These are phyloP conservation scores for Bimuria novae-zelandiae DNA, from an alignment of 2,329 filamentous ascomycete genomes.

Conservation along the genomic window DNA sequence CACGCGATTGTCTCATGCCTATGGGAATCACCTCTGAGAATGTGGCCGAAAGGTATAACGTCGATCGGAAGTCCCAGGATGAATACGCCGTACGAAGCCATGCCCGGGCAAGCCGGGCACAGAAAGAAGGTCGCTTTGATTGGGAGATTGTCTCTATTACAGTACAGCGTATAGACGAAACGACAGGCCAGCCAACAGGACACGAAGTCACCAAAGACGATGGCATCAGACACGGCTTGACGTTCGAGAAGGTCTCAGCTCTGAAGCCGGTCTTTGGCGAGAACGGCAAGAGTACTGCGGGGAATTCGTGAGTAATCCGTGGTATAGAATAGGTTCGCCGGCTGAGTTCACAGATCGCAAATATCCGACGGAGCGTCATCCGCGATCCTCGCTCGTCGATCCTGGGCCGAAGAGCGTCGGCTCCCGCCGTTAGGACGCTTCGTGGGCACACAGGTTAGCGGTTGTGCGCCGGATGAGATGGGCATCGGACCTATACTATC, in stretches of 20 bases:
- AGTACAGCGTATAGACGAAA: slow-evolving; percentile 77
- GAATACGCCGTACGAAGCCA: slow-evolving; percentile 86
- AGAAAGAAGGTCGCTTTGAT: slow-evolving; percentile 86
- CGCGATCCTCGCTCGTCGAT: slow-evolving; percentile 88
- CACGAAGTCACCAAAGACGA: slow-evolving; percentile 84
- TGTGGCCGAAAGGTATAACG: slow-evolving; percentile 83
- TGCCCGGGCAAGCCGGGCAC: slow-evolving; percentile 80
- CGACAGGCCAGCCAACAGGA: slow-evolving; percentile 73
- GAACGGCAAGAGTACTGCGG: slow-evolving; percentile 88
- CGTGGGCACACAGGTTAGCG: slow-evolving; percentile 87
- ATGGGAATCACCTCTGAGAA: slow-evolving; percentile 99
- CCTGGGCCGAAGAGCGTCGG: slow-evolving; percentile 80
- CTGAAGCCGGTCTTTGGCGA: slow-evolving; percentile 88
- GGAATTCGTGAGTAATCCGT: slow-evolving; percentile 60
- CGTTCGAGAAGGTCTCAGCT: slow-evolving; percentile 77
- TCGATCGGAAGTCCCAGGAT: slow-evolving; percentile 80
- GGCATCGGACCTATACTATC: slow-evolving; percentile 79
- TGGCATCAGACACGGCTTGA: slow-evolving; percentile 88
- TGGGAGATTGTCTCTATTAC: slow-evolving; percentile 91
- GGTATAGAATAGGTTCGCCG: background rate
- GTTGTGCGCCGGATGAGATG: slow-evolving; percentile 92
- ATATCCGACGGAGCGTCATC: slow-evolving; percentile 93
- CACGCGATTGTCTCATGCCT: slow-evolving; percentile 82
- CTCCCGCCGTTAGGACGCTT: slow-evolving; percentile 94
- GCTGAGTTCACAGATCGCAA: slow-evolving; percentile 67